Evolutionary conservation across 345 rosid genomes (phyloP), one percentile per base, ranked within the genome.

Genomic region (Eucalyptus pauciflora): DNA sequence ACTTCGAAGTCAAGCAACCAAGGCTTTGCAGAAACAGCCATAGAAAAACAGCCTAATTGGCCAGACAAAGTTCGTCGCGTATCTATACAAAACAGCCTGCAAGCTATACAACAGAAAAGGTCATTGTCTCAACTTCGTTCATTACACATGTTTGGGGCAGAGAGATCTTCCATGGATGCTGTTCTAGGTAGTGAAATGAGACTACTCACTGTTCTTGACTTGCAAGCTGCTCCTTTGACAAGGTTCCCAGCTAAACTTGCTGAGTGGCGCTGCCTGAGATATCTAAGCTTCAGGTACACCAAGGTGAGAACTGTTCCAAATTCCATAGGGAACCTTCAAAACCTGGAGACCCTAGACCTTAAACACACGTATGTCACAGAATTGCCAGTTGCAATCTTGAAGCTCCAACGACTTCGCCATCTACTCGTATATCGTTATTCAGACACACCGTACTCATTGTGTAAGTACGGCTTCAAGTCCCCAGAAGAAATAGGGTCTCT

Each of bases 341-440:
- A 93, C 88, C 91, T 93, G 9, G 94, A 93, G 91, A 94, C 94
- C 6, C 81, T 94, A 50, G 94, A 94, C 81, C 93, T 94, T 80
- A 94, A 93, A 12, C 86, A 91, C 29, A 81, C 94, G 25, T 22
- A 88, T 76, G 88, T 93, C 86, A 91, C 91, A 2, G 89, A 88
- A 60, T 81, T 94, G 88, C 95, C 95, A 2, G 86, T 85, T 37
- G 91, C 86, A 48, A 88, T 93, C n/a, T 29, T 89, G 56, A 91
- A 91, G 92, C 94, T 94, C 49, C 86, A 90, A 62, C 50, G 76
- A 25, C 94, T 94, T 41, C 91, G 93, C 20, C 91, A 94, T 86
- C 87, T 93, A 2, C 37, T 91, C 13, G 89, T 92, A 8, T 94
- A n/a, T n/a, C n/a, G n/a, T n/a, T n/a, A n/a, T 90, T n/a, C 91